Conservation (phyloP, 805 yeast species). For the Barnettozyma botsteinii region DNA sequence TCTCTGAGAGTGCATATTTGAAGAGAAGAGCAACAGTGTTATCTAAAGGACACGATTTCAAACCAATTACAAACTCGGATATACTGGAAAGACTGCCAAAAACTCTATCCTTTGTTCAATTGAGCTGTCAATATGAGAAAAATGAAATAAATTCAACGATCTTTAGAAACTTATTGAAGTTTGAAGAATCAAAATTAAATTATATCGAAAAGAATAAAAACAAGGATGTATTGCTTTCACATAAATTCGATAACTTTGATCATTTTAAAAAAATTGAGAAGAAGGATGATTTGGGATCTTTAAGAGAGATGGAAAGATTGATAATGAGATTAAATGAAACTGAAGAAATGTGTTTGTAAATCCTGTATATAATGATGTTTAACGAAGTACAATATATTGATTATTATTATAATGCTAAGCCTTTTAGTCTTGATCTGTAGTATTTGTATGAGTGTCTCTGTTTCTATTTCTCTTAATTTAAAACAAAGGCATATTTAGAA, state of each 20-base stretch:
- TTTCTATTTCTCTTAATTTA: conserved; percentile 2
- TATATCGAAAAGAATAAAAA: conserved; percentile 1
- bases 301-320: conserved; percentile 6
- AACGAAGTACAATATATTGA: too few species aligned
- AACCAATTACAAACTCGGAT: background rate
- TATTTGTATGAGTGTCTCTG: background rate
- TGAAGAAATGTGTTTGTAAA: conserved; percentile 7
- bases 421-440: background rate
- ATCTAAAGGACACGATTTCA: background rate
- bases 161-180: conserved; percentile 3
- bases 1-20: background rate
- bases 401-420: background rate
- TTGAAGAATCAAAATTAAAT: conserved; percentile 3
- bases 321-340: conserved; percentile 10
- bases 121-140: background rate
- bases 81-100: conserved; percentile 1
- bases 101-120: conserved; percentile 3
- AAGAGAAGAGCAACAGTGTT: background rate
- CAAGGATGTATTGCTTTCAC: background rate
- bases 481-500: conserved; percentile 51
- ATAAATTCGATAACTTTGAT: background rate
- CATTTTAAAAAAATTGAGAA: background rate
- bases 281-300: conserved; percentile 2
- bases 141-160: conserved; percentile 6
- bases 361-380: too few species aligned